These are phyloP conservation scores for Rhizophlyctis rosea DNA, from an alignment of 192 early-diverging fungal species.

Conservation along the genomic window DNA sequence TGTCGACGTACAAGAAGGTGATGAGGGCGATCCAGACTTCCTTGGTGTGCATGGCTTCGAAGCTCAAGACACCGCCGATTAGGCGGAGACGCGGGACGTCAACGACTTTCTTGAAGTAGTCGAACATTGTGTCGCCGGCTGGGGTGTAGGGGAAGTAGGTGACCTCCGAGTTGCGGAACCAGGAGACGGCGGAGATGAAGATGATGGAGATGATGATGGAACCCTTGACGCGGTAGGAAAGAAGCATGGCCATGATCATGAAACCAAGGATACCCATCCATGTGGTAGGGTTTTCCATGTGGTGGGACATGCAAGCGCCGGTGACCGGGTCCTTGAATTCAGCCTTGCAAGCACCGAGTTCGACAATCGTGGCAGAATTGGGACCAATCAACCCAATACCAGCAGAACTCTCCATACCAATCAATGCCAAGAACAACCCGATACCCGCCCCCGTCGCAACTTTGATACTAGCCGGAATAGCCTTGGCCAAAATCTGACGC, in stretches of 20 bases:
- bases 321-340: slow-evolving; percentile 49
- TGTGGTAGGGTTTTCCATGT: slow-evolving; percentile 61
- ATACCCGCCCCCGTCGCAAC: slow-evolving; percentile 73
- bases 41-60: slow-evolving; percentile 51
- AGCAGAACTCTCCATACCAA: slow-evolving; percentile 74
- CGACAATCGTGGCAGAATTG: slow-evolving; percentile 64
- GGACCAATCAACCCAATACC: slow-evolving; percentile 73
- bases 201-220: slow-evolving; percentile 70
- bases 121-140: slow-evolving; percentile 58
- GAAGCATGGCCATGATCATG: slow-evolving; percentile 62
- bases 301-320: slow-evolving; percentile 54
- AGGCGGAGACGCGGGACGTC: slow-evolving; percentile 17
- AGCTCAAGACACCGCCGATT: slow-evolving; percentile 61
- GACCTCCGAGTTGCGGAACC: slow-evolving; percentile 62
- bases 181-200: slow-evolving; percentile 67
- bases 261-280: slow-evolving; percentile 75
- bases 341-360: slow-evolving; percentile 64
- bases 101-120: slow-evolving; percentile 46
- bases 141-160: slow-evolving; percentile 75
- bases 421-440: slow-evolving; percentile 74
- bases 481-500: slow-evolving; percentile 74
- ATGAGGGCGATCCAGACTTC: slow-evolving; percentile 79
- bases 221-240: slow-evolving; percentile 66
- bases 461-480: slow-evolving; percentile 70
- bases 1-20: slow-evolving; percentile 83